phyloP scores from a whole-genome alignment of 2,329 filamentous ascomycete species.

The Fusarium zealandicum region DNA sequence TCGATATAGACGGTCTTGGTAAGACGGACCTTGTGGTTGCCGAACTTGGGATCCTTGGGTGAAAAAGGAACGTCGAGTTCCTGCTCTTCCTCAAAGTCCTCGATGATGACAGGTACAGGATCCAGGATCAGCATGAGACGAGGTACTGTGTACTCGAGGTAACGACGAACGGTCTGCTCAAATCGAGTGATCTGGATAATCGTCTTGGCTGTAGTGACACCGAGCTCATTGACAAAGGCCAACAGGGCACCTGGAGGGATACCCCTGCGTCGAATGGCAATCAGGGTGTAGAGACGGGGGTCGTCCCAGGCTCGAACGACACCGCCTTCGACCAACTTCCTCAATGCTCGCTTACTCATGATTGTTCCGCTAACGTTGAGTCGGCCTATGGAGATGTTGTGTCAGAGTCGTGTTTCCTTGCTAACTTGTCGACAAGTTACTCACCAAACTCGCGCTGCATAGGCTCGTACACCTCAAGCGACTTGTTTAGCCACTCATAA shows the following conservation, averaged over 20 bases:
- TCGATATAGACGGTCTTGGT: conserved; percentile 88
- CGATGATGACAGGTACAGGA: conserved; percentile 81
- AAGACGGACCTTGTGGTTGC: conserved; percentile 66
- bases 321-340: conserved; percentile 78
- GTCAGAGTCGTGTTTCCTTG: neutral
- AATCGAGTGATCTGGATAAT: conserved; percentile 84
- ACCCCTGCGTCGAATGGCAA: conserved; percentile 82
- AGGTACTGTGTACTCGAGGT: conserved; percentile 87
- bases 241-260: conserved; percentile 88
- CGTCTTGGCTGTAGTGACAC: conserved; percentile 82
- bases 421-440: neutral
- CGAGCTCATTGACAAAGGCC: conserved; percentile 89
- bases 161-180: conserved; percentile 83
- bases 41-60: conserved; percentile 76
- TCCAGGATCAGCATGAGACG: conserved; percentile 90
- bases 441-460: conserved; percentile 86
- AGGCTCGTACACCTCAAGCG: conserved; percentile 82
- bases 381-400: conserved; percentile 38
- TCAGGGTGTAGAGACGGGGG: conserved; percentile 86
- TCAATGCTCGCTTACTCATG: conserved; percentile 84
- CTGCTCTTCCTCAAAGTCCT: conserved; percentile 67
- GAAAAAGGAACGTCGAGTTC: conserved; percentile 80
- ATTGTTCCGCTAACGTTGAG: conserved; percentile 82
- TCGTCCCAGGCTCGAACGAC: conserved; percentile 90
- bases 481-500: conserved; percentile 89